Conservation (phyloP, 2,329 filamentous ascomycete species). For the Orbilia javanica region DNA sequence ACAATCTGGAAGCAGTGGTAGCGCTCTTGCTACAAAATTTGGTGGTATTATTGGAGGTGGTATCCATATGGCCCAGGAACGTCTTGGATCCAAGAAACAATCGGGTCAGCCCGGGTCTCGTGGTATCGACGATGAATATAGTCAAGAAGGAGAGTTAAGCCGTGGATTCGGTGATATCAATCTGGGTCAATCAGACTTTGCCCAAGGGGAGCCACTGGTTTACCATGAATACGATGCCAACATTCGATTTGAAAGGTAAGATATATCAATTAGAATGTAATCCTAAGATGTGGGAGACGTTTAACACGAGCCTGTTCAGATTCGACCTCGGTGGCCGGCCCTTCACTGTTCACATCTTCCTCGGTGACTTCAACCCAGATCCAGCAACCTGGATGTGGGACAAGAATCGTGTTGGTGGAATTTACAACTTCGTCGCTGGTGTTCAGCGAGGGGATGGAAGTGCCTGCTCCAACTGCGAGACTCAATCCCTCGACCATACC, state of each 20-base stretch:
- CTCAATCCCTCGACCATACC: conserved; percentile 62
- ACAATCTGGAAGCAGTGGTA: conserved; percentile 21
- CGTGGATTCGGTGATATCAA: conserved; percentile 51
- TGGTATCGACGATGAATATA: conserved; percentile 43
- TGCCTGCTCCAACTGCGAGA: conserved; percentile 49
- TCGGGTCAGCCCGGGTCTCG: conserved; percentile 11
- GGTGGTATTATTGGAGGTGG: conserved; percentile 47
- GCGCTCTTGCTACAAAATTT: conserved; percentile 45
- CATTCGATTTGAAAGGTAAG: conserved; percentile 64
- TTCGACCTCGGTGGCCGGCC: conserved; percentile 62
- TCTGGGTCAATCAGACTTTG: not conserved
- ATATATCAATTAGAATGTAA: not conserved
- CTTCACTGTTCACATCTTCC: conserved; percentile 65
- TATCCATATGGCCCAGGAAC: conserved; percentile 49
- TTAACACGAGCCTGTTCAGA: not conserved
- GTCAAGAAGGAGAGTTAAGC: conserved; percentile 42
- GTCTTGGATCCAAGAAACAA: conserved; percentile 35
- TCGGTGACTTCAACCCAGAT: conserved; percentile 64
- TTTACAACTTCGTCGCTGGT: conserved; percentile 64
- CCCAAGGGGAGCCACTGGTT: conserved; percentile 22
- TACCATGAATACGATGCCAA: conserved; percentile 65
- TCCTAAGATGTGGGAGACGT: no score
- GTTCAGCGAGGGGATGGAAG: conserved; percentile 41
- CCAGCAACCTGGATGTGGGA: conserved; percentile 64
- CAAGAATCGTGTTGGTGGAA: conserved; percentile 66